phyloP scores from a whole-genome alignment of 495 filamentous ascomycete species.

The Trichocladium uniseriatum region DNA sequence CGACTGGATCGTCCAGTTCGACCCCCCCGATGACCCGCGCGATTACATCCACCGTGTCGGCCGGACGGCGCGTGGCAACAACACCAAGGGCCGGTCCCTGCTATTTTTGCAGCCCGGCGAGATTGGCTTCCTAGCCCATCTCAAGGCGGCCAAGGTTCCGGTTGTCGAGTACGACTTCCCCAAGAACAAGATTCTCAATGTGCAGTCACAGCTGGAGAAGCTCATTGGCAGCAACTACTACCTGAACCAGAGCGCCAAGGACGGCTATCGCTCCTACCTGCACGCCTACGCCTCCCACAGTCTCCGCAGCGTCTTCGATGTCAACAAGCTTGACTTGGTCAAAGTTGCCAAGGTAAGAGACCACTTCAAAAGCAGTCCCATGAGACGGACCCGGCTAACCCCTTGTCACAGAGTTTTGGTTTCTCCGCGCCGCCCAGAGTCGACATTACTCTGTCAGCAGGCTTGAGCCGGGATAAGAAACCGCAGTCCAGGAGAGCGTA shows the following conservation, averaged over 20 bases:
- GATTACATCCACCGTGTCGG: slow-evolving; percentile 98
- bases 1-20: slow-evolving; percentile 94
- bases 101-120: slow-evolving; percentile 91
- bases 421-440: slow-evolving; percentile 83
- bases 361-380: neutral
- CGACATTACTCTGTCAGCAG: slow-evolving; percentile 78
- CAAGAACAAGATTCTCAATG: slow-evolving; percentile 79
- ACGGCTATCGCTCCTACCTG: slow-evolving; percentile 71
- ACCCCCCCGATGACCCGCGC: slow-evolving; percentile 81
- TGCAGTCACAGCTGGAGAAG: slow-evolving; percentile 93
- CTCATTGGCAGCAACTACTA: slow-evolving; percentile 94
- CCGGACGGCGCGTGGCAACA: slow-evolving; percentile 80
- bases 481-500: slow-evolving; percentile 65
- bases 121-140: slow-evolving; percentile 81
- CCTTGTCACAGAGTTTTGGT: slow-evolving; percentile 54
- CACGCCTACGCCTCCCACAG: slow-evolving; percentile 91
- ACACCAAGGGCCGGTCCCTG: slow-evolving; percentile 72
- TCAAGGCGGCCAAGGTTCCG: slow-evolving; percentile 86
- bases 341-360: slow-evolving; percentile 67
- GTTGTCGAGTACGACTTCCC: slow-evolving; percentile 96
- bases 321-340: slow-evolving; percentile 83
- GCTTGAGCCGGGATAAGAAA: slow-evolving; percentile 85
- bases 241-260: slow-evolving; percentile 72
- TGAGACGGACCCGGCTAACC: neutral
- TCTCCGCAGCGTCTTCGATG: slow-evolving; percentile 82